Percentiles rank a stretch among this genome's conserved stretches.
Conservation (phyloP, 345 rosid species). For the Lenwebbia sp. region DNA sequence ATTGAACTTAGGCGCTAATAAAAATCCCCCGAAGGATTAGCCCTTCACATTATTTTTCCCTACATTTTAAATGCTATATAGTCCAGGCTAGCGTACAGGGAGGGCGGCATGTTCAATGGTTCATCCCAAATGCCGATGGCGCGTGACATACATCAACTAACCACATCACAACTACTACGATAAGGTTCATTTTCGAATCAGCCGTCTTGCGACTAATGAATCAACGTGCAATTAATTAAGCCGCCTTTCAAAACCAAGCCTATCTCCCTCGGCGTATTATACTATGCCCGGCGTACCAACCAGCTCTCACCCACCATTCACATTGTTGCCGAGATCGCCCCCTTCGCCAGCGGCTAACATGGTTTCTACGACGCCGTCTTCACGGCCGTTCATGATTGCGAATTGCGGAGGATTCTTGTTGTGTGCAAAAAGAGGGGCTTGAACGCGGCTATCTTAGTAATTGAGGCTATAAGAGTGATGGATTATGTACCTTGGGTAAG, state of each 20-base stretch:
- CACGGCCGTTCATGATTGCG: neutral
- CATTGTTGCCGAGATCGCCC: neutral
- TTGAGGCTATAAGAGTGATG: neutral
- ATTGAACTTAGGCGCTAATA: neutral
- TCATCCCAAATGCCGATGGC: neutral
- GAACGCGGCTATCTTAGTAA: neutral
- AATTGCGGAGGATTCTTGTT: neutral
- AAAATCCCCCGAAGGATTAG: neutral
- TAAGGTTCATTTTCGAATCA: neutral
- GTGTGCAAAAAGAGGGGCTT: neutral
- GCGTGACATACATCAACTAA: neutral
- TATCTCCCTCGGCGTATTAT: neutral
- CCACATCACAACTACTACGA: neutral
- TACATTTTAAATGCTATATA: neutral
- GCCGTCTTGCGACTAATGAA: neutral
- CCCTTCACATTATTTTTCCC: neutral
- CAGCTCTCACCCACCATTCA: neutral
- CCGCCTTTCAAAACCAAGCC: neutral
- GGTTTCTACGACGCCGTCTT: neutral
- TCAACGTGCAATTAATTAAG: neutral
- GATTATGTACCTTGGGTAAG: conserved; percentile 49
- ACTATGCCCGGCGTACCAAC: neutral
- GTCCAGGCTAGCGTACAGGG: neutral
- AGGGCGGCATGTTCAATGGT: neutral
- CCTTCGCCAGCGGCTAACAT: neutral